phyloP scores from a whole-genome alignment of 2,329 filamentous ascomycete genomes.

The Pseudogymnoascus pannorum region DNA sequence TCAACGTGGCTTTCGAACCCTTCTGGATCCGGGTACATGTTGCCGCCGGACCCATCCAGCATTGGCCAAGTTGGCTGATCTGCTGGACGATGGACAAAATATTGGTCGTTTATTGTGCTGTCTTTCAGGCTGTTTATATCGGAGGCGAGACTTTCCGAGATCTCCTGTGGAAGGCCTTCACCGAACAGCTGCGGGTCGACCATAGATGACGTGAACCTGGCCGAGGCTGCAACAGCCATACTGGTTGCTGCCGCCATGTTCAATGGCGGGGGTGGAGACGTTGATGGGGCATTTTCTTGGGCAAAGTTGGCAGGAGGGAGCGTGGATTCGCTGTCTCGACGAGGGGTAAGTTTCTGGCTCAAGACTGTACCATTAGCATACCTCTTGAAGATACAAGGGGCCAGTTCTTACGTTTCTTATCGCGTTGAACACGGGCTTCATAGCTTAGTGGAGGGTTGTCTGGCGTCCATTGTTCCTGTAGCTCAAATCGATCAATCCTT shows the following conservation, averaged over 20 bases:
- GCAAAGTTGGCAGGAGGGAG: conserved; percentile 14
- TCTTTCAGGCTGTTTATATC: conserved; percentile 21
- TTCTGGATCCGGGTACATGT: conserved; percentile 19
- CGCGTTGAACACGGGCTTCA: conserved; percentile 33
- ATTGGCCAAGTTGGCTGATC: conserved; percentile 24
- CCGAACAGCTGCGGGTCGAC: conserved; percentile 28
- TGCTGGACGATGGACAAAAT: conserved; percentile 15
- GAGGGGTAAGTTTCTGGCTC: conserved; percentile 15
- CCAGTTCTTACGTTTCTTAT: conserved; percentile 33
- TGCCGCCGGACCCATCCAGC: conserved; percentile 20
- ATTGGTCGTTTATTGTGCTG: conserved; percentile 9
- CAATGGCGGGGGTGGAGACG: conserved; percentile 21
- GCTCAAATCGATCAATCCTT: conserved; percentile 35
- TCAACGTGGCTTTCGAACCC: conserved; percentile 12
- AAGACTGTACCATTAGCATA: conserved; percentile 22
- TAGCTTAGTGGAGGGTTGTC: conserved; percentile 48
- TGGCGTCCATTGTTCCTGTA: conserved; percentile 52
- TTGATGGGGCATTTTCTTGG: conserved; percentile 19
- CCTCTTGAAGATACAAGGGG: conserved; percentile 9
- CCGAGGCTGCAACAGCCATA: conserved; percentile 22
- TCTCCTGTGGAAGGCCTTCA: conserved; percentile 15
- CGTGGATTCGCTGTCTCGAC: conserved; percentile 18
- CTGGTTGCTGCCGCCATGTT: conserved; percentile 23
- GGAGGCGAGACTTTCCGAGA: conserved; percentile 16
- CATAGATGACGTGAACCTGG: conserved; percentile 26